Conservation (phyloP, 2,329 filamentous ascomycete species). For the Monilinia aucupariae region DNA sequence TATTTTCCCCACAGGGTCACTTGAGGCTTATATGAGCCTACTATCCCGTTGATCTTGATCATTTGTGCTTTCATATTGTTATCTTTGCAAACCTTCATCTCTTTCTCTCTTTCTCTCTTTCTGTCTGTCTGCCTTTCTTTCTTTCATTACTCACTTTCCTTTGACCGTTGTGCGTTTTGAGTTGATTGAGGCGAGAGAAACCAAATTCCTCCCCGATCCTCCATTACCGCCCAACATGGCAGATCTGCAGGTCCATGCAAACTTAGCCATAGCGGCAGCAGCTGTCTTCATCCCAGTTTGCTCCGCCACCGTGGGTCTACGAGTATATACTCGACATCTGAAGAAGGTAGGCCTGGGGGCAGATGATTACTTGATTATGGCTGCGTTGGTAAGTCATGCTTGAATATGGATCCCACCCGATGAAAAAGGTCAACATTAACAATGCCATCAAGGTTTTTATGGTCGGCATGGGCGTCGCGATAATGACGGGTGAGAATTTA, state of each 20-base stretch:
- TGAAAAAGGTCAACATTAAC: neutral
- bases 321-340: slow-evolving; percentile 5
- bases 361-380: slow-evolving; percentile 16
- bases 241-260: slow-evolving; percentile 10
- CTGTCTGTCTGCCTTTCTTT: too few species aligned
- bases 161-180: neutral
- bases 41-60: neutral
- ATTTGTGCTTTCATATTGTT: neutral
- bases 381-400: slow-evolving; percentile 1
- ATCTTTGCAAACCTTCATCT: neutral
- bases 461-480: slow-evolving; percentile 9
- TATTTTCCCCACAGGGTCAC: slow-evolving; percentile 5
- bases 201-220: neutral
- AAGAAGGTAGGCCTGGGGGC: slow-evolving; percentile 6
- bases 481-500: slow-evolving; percentile 1
- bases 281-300: slow-evolving; percentile 10
- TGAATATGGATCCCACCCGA: neutral
- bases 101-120: too few species aligned
- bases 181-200: neutral
- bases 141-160: neutral
- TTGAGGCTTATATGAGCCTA: neutral
- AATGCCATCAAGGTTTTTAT: slow-evolving; percentile 2
- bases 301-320: neutral
- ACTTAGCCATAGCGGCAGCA: neutral
- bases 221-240: neutral